Evolutionary conservation across 1,284 basidiomycete species (phyloP).

Genomic region (Pseudomicrostroma phylloplanum): DNA sequence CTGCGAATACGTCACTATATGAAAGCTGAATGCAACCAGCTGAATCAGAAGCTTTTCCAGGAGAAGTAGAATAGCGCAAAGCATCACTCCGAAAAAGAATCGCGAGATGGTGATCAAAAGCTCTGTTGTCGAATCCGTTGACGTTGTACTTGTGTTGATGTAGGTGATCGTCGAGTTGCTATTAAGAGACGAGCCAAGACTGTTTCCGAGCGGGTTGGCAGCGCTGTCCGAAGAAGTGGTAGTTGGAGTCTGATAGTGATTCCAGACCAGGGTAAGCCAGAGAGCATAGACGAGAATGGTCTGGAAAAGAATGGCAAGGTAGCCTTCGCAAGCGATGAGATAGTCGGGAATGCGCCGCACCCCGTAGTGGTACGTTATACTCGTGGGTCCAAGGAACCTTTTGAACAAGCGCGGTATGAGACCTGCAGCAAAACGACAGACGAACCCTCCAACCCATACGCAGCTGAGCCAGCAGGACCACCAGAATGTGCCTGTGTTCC

Average conservation of each 20-base stretch:
- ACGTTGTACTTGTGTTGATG: neutral
- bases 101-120: constrained; percentile 42
- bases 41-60: constrained; percentile 83
- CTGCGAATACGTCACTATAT: constrained; percentile 80
- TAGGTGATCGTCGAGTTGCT: constrained; percentile 13
- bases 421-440: constrained; percentile 62
- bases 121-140: constrained; percentile 44
- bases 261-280: constrained; percentile 41
- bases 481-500: constrained; percentile 63
- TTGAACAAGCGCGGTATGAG: constrained; percentile 23
- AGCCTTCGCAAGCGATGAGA: constrained; percentile 63
- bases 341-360: constrained; percentile 62
- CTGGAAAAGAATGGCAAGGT: constrained; percentile 66
- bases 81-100: constrained; percentile 62
- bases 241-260: constrained; percentile 38
- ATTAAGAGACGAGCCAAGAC: neutral
- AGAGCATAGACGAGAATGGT: constrained; percentile 60
- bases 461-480: constrained; percentile 83
- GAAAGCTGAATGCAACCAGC: constrained; percentile 63
- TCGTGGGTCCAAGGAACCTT: constrained; percentile 11
- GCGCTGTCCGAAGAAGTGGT: constrained; percentile 7
- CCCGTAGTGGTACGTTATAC: constrained; percentile 59
- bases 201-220: neutral
- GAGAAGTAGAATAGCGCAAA: constrained; percentile 67
- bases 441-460: constrained; percentile 82